A percentile compares a stretch with the other conserved stretches of the same genome.
These are phyloP conservation scores for Verbascum thapsus DNA, from an alignment of 257 asterid species.

Conservation along the genomic window DNA sequence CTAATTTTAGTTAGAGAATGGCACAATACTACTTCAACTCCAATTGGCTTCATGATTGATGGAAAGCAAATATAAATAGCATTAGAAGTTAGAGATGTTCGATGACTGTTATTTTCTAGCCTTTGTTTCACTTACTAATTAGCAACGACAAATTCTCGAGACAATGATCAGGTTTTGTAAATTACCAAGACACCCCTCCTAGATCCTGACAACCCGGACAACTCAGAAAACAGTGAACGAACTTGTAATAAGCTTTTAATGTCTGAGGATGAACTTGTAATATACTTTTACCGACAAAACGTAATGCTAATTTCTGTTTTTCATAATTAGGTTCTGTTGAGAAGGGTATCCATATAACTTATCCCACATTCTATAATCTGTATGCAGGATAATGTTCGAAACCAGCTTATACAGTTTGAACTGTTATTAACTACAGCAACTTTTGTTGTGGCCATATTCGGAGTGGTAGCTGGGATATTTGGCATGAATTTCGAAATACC, in stretches of 20 bases:
- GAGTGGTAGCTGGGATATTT: constrained; percentile 94
- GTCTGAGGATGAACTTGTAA: no score
- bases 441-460: constrained; percentile 90
- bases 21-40: no score
- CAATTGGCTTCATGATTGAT: neutral
- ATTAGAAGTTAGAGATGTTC: neutral
- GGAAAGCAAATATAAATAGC: neutral
- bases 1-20: no score
- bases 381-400: constrained; percentile 93
- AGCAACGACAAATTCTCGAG: constrained; percentile 3
- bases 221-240: no score
- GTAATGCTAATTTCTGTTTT: no score
- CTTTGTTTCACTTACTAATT: neutral
- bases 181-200: no score
- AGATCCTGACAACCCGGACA: no score
- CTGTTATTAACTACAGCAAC: constrained; percentile 89
- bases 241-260: no score
- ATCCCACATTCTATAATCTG: neutral
- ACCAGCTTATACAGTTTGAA: constrained; percentile 97
- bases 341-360: neutral
- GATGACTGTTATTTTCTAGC: neutral
- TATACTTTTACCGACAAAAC: no score
- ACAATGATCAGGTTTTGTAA: no score
- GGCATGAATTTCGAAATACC: constrained; percentile 86
- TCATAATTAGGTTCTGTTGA: no score